Base-by-base conservation (phyloP, 2,329 filamentous ascomycete genomes). In the Pseudogymnoascus sp. region DNA sequence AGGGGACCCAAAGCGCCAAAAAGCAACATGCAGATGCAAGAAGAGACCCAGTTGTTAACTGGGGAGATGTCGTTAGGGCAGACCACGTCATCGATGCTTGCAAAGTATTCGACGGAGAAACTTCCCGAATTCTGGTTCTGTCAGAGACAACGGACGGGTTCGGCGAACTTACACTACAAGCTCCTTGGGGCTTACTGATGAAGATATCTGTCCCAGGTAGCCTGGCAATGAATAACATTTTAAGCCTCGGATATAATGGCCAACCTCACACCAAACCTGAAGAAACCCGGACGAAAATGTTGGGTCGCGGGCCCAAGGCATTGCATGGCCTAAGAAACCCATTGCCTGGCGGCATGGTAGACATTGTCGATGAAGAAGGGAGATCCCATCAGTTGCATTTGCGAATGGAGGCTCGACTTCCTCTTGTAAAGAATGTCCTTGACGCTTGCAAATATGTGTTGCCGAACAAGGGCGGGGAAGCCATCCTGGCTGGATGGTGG, bases 71-170 rank as follows among this genome's bases (percentile, higher is more conserved):
- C 16, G 60, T 66, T 61, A 66, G 85, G 67, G 84, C 84, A 7
- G 80, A 87, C 61, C 85, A 84, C 64, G 84, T 92, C 14, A 80
- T 86, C 25, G 89, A 91, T 73, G 88, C 87, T 6, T 90, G 87
- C 72, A 88, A 85, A 67, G 72, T 92, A 43, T 77, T 79, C 4
- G 88, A 92, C 70, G 85, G 85, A 1, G 77, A 80, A 25, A 77
- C 88, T 60, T 84, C 86, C 32, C 84, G 86, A 65, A 87, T 92
- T 59, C 74, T 91, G 2, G 84, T 89, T 25, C 74, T 93, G 12
- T 88, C 85, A 2, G 82, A 87, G 66, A 82, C 84, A 22, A 79
- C 80, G 58, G 77, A 84, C 65, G 86, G 87, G 1, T 79, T 81
- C 30, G 81, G 83, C 54, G 84, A 88, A 68, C 73, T 93, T 14